These are phyloP conservation scores for Antrodiella citrinella DNA, from an alignment of 768 basidiomycete species.

Conservation along the genomic window DNA sequence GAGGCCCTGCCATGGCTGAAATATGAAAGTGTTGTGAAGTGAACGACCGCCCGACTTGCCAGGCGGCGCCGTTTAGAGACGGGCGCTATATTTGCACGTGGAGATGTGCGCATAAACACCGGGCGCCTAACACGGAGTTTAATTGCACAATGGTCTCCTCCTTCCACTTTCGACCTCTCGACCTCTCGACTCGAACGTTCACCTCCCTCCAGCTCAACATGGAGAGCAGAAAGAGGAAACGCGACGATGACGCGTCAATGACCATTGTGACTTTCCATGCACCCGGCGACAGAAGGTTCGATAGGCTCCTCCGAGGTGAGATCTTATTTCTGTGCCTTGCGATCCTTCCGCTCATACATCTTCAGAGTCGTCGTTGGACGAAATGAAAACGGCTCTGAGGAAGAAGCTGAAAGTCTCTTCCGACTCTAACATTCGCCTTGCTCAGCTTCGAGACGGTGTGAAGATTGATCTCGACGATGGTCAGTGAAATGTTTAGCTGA, in stretches of 20 bases:
- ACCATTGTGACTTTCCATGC: conserved; percentile 32
- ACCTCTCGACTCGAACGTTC: neutral
- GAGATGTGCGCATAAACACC: neutral
- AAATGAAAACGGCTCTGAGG: conserved; percentile 49
- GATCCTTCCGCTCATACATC: neutral
- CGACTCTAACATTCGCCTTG: conserved; percentile 28
- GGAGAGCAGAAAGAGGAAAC: conserved; percentile 19
- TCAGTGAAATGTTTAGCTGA: too few relatives aligned
- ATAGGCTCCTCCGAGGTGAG: conserved; percentile 35
- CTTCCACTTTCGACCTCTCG: neutral
- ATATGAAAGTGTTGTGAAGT: too few relatives aligned
- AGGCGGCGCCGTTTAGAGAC: conserved; percentile 5
- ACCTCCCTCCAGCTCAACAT: conserved; percentile 4
- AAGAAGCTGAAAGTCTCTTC: conserved; percentile 49
- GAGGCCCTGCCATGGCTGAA: conserved; percentile 22
- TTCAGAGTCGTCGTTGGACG: conserved; percentile 39
- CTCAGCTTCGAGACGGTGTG: conserved; percentile 46
- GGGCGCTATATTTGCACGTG: neutral
- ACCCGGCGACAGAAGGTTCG: conserved; percentile 27
- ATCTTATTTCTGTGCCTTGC: conserved; percentile 4
- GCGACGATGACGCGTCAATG: conserved; percentile 13
- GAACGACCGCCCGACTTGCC: too few relatives aligned
- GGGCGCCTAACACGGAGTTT: neutral
- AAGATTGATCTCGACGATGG: conserved; percentile 73
- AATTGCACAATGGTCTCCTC: neutral